Percentiles rank a stretch among this genome's conserved stretches.
Conservation (phyloP, 2,329 filamentous ascomycete genomes). For the Rosellinia necatrix region DNA sequence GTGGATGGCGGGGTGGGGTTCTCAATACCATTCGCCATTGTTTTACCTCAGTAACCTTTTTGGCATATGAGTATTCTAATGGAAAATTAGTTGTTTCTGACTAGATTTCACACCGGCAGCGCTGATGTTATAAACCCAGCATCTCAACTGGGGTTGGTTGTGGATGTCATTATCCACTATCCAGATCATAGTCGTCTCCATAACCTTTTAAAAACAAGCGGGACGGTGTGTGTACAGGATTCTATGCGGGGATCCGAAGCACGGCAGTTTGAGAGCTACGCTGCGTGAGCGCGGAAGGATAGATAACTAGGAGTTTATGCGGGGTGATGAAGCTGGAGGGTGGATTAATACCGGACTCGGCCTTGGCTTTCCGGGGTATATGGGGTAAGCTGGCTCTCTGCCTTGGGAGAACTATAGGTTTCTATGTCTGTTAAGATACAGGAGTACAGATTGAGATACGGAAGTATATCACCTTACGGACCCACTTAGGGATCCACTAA, state of each 20-base stretch:
- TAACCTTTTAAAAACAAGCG: neutral
- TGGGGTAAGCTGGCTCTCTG: no score
- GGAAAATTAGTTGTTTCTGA: neutral
- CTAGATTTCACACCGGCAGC: neutral
- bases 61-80: neutral
- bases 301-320: neutral
- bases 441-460: no score
- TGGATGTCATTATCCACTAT: neutral
- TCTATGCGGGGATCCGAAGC: slow-evolving; percentile 15
- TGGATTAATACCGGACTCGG: neutral
- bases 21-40: slow-evolving; percentile 26
- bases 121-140: neutral
- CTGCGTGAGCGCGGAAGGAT: neutral
- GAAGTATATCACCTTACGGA: no score
- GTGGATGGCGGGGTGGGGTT: slow-evolving; percentile 14
- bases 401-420: no score
- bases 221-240: neutral
- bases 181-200: neutral
- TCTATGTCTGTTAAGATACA: no score
- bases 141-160: neutral
- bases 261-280: slow-evolving; percentile 16
- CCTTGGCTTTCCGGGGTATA: slow-evolving; percentile 12
- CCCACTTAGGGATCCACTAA: no score
- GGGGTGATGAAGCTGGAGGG: neutral
- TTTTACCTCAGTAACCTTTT: neutral